Conservation (phyloP, 202 grass and related monocot species). For the Digitaria exilis region DNA sequence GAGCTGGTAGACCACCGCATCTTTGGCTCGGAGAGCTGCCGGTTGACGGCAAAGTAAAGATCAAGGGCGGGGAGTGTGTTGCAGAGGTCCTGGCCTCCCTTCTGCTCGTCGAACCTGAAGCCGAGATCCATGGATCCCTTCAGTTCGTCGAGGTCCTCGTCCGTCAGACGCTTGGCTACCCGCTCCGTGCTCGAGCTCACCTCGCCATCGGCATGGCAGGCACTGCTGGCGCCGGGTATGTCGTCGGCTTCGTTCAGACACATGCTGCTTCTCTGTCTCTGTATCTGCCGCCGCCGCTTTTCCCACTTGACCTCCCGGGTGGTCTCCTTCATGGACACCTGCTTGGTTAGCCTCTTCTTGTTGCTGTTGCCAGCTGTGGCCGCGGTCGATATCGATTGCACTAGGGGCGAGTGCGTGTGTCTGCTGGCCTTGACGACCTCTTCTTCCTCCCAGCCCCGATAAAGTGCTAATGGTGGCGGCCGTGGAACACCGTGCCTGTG, state of each 20-base stretch:
- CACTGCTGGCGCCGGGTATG: not conserved
- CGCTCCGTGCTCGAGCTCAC: not conserved
- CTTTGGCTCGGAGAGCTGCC: slow-evolving; percentile 56
- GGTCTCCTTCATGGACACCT: slow-evolving; percentile 70
- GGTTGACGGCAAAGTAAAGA: slow-evolving; percentile 67
- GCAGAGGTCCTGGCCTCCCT: slow-evolving; percentile 60
- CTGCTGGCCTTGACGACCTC: not conserved
- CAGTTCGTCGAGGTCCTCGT: slow-evolving; percentile 66
- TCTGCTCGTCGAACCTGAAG: slow-evolving; percentile 59
- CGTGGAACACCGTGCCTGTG: slow-evolving; percentile 43
- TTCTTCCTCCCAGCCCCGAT: slow-evolving; percentile 35
- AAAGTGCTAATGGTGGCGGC: slow-evolving; percentile 43
- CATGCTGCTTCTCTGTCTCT: slow-evolving; percentile 25
- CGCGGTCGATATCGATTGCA: not conserved
- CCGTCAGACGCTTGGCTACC: slow-evolving; percentile 42
- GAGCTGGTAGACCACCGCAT: slow-evolving; percentile 42
- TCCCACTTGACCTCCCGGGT: slow-evolving; percentile 76
- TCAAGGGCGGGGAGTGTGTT: slow-evolving; percentile 69
- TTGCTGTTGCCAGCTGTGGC: not conserved
- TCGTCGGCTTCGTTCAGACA: not conserved
- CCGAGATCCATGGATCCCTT: slow-evolving; percentile 74
- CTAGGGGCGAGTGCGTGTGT: not conserved
- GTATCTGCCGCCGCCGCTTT: slow-evolving; percentile 56
- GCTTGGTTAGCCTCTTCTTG: slow-evolving; percentile 59
- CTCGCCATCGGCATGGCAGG: not conserved